Evolutionary conservation across 148 eudicot genomes (phyloP).

Genomic region (Hydrangea macrophylla): DNA sequence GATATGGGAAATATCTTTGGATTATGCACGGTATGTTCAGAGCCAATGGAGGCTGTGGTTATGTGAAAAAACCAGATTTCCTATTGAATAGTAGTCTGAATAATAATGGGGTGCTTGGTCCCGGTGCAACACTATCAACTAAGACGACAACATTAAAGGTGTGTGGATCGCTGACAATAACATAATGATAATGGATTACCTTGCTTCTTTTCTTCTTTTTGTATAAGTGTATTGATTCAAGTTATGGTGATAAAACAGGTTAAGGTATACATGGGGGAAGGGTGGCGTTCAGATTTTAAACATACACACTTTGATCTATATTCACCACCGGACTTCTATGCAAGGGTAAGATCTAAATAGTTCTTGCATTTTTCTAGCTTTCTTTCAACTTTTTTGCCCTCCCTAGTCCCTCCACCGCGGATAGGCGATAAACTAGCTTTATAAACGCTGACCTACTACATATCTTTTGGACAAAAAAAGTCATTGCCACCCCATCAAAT

Average conservation of each 20-base stretch:
- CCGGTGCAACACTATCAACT: slow-evolving; percentile 18
- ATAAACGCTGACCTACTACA: no score
- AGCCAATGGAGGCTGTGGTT: slow-evolving; percentile 77
- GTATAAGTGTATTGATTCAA: background rate
- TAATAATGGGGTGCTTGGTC: slow-evolving; percentile 35
- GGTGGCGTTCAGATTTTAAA: slow-evolving; percentile 61
- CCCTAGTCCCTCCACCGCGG: no score
- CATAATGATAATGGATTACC: background rate
- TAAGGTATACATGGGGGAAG: slow-evolving; percentile 61
- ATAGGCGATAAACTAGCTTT: no score
- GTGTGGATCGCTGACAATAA: background rate
- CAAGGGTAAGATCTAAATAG: slow-evolving; percentile 35
- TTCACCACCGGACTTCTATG: slow-evolving; percentile 78
- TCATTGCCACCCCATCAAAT: no score
- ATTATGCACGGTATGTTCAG: slow-evolving; percentile 75
- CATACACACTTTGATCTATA: slow-evolving; percentile 44
- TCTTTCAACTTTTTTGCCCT: no score
- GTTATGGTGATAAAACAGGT: slow-evolving; percentile 30
- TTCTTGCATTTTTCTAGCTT: background rate
- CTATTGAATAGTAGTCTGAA: slow-evolving; percentile 29
- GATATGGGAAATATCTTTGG: slow-evolving; percentile 57
- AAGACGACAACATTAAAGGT: slow-evolving; percentile 63
- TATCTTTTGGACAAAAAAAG: no score
- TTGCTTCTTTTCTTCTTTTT: no score
- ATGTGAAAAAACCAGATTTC: slow-evolving; percentile 63